Percentiles rank a stretch among this genome's conserved stretches.
Conservation (phyloP, 1,284 basidiomycete genomes). For the Leccinum subfulvum region DNA sequence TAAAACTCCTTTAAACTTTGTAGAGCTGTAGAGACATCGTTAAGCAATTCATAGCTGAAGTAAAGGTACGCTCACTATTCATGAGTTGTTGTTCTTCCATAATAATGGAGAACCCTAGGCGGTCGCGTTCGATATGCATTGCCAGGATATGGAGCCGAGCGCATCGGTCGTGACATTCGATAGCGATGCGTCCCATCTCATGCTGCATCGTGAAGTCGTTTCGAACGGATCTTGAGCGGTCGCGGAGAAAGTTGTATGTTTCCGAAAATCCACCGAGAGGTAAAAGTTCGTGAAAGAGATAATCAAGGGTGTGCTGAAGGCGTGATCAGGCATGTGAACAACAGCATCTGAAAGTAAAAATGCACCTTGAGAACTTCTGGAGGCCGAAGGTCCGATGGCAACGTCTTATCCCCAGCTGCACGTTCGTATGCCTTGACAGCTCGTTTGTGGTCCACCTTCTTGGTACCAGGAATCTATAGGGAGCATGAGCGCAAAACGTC, state of each 20-base stretch:
- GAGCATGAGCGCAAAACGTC: conserved; percentile 37
- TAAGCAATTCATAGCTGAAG: not conserved
- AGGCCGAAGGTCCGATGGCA: conserved; percentile 92
- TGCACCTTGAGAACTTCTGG: conserved; percentile 78
- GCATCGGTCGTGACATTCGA: conserved; percentile 91
- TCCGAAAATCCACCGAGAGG: conserved; percentile 65
- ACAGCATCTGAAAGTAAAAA: conserved; percentile 5
- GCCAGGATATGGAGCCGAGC: conserved; percentile 92
- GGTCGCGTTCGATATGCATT: conserved; percentile 71
- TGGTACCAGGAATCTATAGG: conserved; percentile 66
- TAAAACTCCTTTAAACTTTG: conserved; percentile 93
- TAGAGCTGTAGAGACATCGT: conserved; percentile 57
- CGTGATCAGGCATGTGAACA: not conserved
- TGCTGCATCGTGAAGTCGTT: conserved; percentile 96
- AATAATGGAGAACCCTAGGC: conserved; percentile 61
- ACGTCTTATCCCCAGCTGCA: conserved; percentile 87
- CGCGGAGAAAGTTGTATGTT: conserved; percentile 86
- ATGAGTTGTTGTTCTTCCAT: conserved; percentile 88
- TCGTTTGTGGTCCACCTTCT: conserved; percentile 78
- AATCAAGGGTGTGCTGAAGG: conserved; percentile 80
- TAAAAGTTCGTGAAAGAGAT: conserved; percentile 85
- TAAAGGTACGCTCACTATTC: conserved; percentile 63
- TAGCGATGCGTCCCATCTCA: conserved; percentile 73
- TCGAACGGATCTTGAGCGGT: conserved; percentile 87
- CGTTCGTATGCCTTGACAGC: conserved; percentile 96